Evolutionary conservation across 768 basidiomycete genomes (phyloP).

Genomic region (Auricularia cornea): DNA sequence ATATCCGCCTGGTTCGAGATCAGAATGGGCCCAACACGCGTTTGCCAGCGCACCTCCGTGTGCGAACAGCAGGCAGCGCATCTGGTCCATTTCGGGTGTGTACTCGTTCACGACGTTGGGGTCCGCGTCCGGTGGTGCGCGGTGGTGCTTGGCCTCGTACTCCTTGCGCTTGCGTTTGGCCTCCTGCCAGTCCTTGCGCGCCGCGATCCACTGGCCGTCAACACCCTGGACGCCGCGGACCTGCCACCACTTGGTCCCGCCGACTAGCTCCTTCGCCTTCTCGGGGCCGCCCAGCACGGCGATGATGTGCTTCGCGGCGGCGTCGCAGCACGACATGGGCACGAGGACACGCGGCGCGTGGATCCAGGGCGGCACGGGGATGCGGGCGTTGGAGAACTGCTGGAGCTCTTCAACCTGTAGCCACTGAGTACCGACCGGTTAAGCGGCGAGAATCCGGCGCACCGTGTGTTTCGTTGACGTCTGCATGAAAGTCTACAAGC

Average conservation of each 20-base stretch:
- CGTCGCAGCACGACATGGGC: conserved; percentile 14
- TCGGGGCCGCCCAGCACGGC: conserved; percentile 74
- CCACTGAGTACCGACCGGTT: background rate
- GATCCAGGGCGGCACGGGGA: conserved; percentile 28
- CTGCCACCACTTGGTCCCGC: conserved; percentile 98
- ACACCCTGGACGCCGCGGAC: conserved; percentile 76
- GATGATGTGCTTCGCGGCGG: conserved; percentile 52
- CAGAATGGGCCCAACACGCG: no score
- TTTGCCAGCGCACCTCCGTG: conserved; percentile 33
- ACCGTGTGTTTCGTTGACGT: conserved; percentile 50
- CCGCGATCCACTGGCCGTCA: conserved; percentile 80
- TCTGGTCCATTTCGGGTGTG: conserved; percentile 68
- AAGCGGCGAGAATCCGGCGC: background rate
- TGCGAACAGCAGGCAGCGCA: conserved; percentile 75
- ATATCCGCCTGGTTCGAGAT: conserved; percentile 40
- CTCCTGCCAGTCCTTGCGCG: conserved; percentile 75
- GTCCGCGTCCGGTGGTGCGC: conserved; percentile 13
- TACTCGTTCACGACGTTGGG: conserved; percentile 33
- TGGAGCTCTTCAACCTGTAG: conserved; percentile 65
- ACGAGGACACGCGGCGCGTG: conserved; percentile 21
- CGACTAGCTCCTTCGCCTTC: conserved; percentile 53
- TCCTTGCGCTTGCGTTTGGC: conserved; percentile 50
- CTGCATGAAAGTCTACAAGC: conserved; percentile 59
- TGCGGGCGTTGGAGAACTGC: conserved; percentile 45
- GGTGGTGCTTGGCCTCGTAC: conserved; percentile 27